phyloP scores from a whole-genome alignment of 345 rosid genomes.

The Citrus medica region DNA sequence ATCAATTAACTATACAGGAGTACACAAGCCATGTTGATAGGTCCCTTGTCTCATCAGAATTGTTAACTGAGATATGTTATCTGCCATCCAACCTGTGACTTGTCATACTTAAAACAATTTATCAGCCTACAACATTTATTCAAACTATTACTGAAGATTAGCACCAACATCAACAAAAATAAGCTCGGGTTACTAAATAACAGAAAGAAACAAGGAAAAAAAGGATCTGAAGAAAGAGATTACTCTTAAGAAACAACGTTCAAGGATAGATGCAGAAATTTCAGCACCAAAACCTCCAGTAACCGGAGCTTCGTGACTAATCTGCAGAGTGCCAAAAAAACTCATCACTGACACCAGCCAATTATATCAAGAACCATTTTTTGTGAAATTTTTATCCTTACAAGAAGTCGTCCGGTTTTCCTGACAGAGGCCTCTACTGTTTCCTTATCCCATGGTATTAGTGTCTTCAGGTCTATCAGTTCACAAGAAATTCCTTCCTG shows the following conservation, averaged over 20 bases:
- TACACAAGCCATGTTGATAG: no score
- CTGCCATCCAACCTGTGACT: no score
- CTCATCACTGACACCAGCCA: neutral
- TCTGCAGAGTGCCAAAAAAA: slow-evolving; percentile 36
- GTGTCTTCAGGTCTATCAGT: slow-evolving; percentile 77
- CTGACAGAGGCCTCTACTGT: slow-evolving; percentile 78
- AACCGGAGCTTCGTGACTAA: slow-evolving; percentile 91
- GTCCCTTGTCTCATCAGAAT: no score
- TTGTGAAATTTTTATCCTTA: slow-evolving; percentile 24
- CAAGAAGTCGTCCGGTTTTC: slow-evolving; percentile 87
- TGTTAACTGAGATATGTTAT: no score
- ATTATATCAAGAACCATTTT: neutral
- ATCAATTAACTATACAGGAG: no score
- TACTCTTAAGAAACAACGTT: slow-evolving; percentile 78
- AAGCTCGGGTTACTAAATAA: neutral
- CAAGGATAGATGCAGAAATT: slow-evolving; percentile 77
- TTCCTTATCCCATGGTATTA: slow-evolving; percentile 93
- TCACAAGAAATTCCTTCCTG: slow-evolving; percentile 96
- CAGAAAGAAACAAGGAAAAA: neutral
- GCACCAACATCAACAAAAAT: neutral
- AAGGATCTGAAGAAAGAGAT: neutral
- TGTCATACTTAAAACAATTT: no score
- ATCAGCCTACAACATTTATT: neutral
- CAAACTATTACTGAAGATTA: neutral
- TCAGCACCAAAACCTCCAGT: slow-evolving; percentile 97